phyloP scores from a whole-genome alignment of 2,329 filamentous ascomycete species.

The Neofusicoccum sp. region DNA sequence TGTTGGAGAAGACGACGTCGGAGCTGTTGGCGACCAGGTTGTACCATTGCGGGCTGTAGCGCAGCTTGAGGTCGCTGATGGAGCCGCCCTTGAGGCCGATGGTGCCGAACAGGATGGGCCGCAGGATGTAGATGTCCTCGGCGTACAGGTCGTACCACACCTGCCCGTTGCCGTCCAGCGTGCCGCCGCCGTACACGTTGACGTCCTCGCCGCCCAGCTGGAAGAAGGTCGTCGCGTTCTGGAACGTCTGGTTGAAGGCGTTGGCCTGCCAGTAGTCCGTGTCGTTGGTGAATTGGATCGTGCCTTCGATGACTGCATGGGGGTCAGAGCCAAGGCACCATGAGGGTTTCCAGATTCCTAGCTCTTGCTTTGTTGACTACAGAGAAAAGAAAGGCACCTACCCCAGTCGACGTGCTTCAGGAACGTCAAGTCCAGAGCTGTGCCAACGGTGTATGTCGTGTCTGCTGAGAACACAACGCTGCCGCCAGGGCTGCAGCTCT shows the following conservation, averaged over 20 bases:
- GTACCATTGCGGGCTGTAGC: constrained; percentile 63
- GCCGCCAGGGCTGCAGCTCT: constrained; percentile 62
- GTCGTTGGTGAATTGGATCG: constrained; percentile 63
- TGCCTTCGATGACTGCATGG: constrained; percentile 54
- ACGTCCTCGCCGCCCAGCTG: constrained; percentile 64
- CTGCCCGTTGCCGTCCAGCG: constrained; percentile 63
- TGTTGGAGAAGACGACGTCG: constrained; percentile 62
- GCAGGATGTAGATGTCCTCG: constrained; percentile 54
- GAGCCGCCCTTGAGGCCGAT: constrained; percentile 58
- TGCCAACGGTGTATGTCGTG: constrained; percentile 60
- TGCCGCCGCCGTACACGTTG: constrained; percentile 65
- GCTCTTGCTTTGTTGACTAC: neutral
- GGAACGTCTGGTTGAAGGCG: constrained; percentile 63
- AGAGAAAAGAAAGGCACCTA: constrained; percentile 27
- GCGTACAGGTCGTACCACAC: constrained; percentile 65
- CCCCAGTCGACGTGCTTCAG: constrained; percentile 62
- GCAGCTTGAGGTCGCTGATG: constrained; percentile 60
- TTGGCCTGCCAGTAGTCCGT: constrained; percentile 67
- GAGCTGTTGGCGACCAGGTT: constrained; percentile 65
- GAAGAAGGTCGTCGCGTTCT: constrained; percentile 67
- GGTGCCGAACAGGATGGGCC: constrained; percentile 58
- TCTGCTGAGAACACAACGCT: constrained; percentile 58
- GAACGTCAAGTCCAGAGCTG: constrained; percentile 64
- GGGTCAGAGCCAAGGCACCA: neutral
- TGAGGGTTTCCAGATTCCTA: neutral